phyloP scores from a whole-genome alignment of 2,329 filamentous ascomycete species.

The Elsinoe australis region DNA sequence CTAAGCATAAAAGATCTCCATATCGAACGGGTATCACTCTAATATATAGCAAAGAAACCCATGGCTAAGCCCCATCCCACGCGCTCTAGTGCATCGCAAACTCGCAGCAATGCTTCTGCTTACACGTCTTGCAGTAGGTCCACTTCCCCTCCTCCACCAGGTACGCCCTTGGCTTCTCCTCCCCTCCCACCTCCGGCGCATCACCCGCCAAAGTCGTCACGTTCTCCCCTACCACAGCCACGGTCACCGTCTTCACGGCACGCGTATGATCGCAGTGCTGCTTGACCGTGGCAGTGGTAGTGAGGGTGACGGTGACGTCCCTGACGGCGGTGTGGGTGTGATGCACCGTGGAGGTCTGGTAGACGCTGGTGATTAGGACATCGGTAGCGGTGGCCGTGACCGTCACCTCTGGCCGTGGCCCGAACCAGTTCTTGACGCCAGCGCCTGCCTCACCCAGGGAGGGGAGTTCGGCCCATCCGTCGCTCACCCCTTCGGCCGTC shows the following conservation, averaged over 20 bases:
- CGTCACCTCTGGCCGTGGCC: background rate
- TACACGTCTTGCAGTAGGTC: background rate
- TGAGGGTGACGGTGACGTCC: too few species aligned
- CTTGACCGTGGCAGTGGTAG: background rate
- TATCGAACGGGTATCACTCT: too few species aligned
- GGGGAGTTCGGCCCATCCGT: background rate
- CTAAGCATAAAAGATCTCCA: too few species aligned
- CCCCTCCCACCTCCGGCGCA: background rate
- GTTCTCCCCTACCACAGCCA: background rate
- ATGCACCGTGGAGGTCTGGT: too few species aligned
- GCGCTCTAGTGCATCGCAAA: background rate
- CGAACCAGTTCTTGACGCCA: background rate
- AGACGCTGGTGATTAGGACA: background rate
- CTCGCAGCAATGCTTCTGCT: conserved; percentile 8
- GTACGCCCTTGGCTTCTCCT: background rate
- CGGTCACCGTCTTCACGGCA: conserved; percentile 1
- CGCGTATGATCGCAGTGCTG: background rate
- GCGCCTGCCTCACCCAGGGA: background rate
- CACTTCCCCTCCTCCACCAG: background rate
- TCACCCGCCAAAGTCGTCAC: background rate
- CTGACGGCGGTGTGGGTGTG: too few species aligned
- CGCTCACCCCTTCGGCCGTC: background rate
- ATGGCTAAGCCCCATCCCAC: too few species aligned
- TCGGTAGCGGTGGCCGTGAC: background rate
- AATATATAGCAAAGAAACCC: too few species aligned